These are phyloP conservation scores for Lomentospora prolificans DNA, from an alignment of 2,329 filamentous ascomycete genomes.

Conservation along the genomic window DNA sequence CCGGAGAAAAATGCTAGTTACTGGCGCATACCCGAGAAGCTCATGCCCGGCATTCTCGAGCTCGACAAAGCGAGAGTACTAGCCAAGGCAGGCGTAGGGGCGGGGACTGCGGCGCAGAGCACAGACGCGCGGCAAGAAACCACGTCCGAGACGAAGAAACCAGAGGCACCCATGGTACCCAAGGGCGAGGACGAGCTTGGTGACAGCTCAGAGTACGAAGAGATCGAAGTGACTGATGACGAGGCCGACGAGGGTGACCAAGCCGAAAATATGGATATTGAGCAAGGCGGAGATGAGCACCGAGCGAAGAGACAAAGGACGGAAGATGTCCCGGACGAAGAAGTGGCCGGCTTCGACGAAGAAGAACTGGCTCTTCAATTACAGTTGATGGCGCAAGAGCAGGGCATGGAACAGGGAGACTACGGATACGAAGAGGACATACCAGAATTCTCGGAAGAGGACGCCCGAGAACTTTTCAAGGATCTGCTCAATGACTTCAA, in stretches of 20 bases:
- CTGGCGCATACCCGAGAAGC: constrained; percentile 86
- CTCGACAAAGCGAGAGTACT: constrained; percentile 64
- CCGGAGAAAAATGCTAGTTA: constrained; percentile 76
- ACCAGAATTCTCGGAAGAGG: constrained; percentile 60
- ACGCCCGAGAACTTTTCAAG: constrained; percentile 69
- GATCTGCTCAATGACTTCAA: constrained; percentile 75
- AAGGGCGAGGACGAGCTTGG: constrained; percentile 23
- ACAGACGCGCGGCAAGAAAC: not conserved
- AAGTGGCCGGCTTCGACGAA: constrained; percentile 73
- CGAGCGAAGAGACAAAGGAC: constrained; percentile 55
- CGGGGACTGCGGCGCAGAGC: not conserved
- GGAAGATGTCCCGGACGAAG: constrained; percentile 42
- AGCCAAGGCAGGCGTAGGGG: constrained; percentile 34
- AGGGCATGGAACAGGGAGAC: constrained; percentile 66
- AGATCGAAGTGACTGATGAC: constrained; percentile 51
- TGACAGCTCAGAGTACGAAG: constrained; percentile 66
- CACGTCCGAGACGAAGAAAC: not conserved
- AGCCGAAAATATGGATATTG: constrained; percentile 25
- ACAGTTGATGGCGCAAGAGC: constrained; percentile 79
- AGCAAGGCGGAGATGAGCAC: constrained; percentile 20
- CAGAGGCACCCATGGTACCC: not conserved
- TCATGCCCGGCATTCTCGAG: constrained; percentile 67
- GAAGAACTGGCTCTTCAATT: constrained; percentile 92
- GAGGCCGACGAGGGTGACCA: constrained; percentile 26
- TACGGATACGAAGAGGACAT: constrained; percentile 70